Base-by-base conservation (phyloP, 1,284 basidiomycete genomes). In the Volvariella surrecta region DNA sequence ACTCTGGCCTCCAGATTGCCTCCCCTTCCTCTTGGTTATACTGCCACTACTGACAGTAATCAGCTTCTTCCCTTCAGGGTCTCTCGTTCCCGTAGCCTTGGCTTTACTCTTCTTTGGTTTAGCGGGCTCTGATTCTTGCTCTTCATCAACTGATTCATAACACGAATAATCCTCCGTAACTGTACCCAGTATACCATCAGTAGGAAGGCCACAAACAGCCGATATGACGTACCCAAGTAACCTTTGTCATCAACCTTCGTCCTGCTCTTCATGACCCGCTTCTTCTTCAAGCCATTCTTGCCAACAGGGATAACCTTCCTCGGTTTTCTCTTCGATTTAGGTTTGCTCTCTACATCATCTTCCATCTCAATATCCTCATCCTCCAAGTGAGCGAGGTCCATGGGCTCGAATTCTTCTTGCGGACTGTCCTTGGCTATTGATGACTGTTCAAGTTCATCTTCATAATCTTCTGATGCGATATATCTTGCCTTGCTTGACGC, bases 141-240 rank as follows among this genome's bases (percentile, higher is more conserved):
- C 73, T 51, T 82, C 82, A 17, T 76, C 75, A 1, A 82, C 80
- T 4, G 83, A 86, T 59, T 89, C 85, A 55, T 85, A 89, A 11
- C 75, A 76, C 2, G 83, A 85, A 55, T 85, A 84, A 55, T 89
- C 86, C 55, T 85, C 80, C 22, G 73, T 81, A 13, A 76, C 86
- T 89, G 51, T 1, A 49, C n/a, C n/a, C 18, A 19, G 2, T 42
- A 4, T 19, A 18, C 20, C 44, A 24, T 8, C 20, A 28, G 9
- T 28, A 13, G 20, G 17, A 17, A 8, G 11, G 20, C 19, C 20
- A 18, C 32, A 34, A 21, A n/a, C 40, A 32, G 35, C n/a, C 19
- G 21, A 7, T 22, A 28, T 38, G 43, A 24, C 75, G 44, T 55
- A 87, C 85, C 71, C 61, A 75, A 79, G 50, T 84, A 88, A 4